These are phyloP conservation scores for Aspergillus ibericus DNA, from an alignment of 2,329 filamentous ascomycete genomes.

Conservation along the genomic window DNA sequence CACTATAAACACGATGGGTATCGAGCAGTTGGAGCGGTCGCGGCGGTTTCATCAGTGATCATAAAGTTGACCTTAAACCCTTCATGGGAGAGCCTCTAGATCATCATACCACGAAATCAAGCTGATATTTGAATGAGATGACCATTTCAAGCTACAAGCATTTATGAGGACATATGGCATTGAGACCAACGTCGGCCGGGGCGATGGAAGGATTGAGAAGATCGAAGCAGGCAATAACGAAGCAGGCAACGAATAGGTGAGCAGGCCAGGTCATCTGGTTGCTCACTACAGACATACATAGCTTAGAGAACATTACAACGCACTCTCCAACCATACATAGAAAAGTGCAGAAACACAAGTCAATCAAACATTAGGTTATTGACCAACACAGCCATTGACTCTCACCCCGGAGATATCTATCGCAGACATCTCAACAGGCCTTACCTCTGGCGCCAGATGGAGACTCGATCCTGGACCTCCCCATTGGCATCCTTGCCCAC, in stretches of 20 bases:
- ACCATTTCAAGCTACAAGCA: constrained; percentile 84
- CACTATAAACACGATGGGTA: constrained; percentile 57
- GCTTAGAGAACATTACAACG: constrained; percentile 96
- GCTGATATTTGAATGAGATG: constrained; percentile 93
- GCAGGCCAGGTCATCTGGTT: constrained; percentile 73
- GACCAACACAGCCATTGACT: not conserved
- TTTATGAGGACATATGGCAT: constrained; percentile 78
- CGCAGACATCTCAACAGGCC: not conserved
- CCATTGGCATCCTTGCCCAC: constrained; percentile 50
- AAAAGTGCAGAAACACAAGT: constrained; percentile 2
- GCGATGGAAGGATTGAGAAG: constrained; percentile 74
- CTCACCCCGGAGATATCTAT: not conserved
- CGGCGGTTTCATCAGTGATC: constrained; percentile 73
- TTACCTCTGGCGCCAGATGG: constrained; percentile 43
- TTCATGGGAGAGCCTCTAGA: constrained; percentile 82
- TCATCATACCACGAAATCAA: constrained; percentile 71
- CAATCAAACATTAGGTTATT: not conserved
- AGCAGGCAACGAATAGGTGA: constrained; percentile 44
- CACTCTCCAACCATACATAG: constrained; percentile 58
- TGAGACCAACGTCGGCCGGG: constrained; percentile 80
- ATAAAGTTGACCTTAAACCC: constrained; percentile 78
- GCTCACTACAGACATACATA: constrained; percentile 92
- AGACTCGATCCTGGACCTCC: constrained; percentile 44
- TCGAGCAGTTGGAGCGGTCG: constrained; percentile 65
- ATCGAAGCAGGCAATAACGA: constrained; percentile 58